These are phyloP conservation scores for Botrytis tulipae DNA, from an alignment of 2,329 filamentous ascomycete genomes.

Conservation along the genomic window DNA sequence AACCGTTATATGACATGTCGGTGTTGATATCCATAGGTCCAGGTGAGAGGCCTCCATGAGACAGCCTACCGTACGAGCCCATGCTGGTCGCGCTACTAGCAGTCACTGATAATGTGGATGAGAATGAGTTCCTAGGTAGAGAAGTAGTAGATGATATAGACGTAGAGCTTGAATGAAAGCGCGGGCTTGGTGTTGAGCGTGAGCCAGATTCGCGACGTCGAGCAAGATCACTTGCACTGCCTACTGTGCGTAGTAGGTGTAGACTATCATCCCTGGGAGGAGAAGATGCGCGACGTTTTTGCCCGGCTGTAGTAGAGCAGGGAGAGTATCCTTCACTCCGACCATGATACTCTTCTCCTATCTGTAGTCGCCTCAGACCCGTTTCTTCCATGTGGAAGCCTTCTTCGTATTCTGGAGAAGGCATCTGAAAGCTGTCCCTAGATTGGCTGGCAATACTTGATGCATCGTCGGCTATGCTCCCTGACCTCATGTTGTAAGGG, in stretches of 20 bases:
- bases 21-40: slow-evolving; percentile 38
- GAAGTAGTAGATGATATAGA: slow-evolving; percentile 67
- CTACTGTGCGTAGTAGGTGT: slow-evolving; percentile 37
- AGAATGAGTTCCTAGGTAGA: slow-evolving; percentile 59
- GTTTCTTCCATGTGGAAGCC: slow-evolving; percentile 55
- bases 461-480: slow-evolving; percentile 47
- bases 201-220: slow-evolving; percentile 49
- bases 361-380: slow-evolving; percentile 50
- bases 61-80: slow-evolving; percentile 59
- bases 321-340: slow-evolving; percentile 36
- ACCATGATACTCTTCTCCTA: slow-evolving; percentile 48
- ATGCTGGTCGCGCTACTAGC: slow-evolving; percentile 66
- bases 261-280: slow-evolving; percentile 53
- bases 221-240: slow-evolving; percentile 39
- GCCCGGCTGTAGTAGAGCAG: slow-evolving; percentile 45
- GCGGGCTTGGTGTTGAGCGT: slow-evolving; percentile 52
- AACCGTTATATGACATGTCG: slow-evolving; percentile 54
- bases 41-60: slow-evolving; percentile 57
- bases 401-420: slow-evolving; percentile 40
- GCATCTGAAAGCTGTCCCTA: slow-evolving; percentile 58
- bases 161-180: slow-evolving; percentile 55
- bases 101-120: slow-evolving; percentile 57
- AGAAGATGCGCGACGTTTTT: slow-evolving; percentile 63
- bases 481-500: slow-evolving; percentile 44
- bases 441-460: slow-evolving; percentile 50